A percentile compares a stretch with the other conserved stretches of the same genome.
Conservation (phyloP, 1,284 basidiomycete genomes). For the Stygiomarasmius scandens region DNA sequence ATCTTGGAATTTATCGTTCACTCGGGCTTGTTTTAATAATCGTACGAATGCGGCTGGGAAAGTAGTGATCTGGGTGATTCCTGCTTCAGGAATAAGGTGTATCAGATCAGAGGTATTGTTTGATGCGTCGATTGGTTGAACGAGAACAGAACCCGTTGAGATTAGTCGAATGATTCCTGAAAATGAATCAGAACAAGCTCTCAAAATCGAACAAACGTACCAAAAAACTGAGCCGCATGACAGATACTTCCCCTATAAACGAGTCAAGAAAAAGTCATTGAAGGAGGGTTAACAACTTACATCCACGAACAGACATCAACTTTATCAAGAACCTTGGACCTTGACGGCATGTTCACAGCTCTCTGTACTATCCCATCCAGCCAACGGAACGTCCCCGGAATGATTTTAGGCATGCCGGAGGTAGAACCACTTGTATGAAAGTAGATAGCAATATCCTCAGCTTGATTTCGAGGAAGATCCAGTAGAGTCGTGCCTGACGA, state of each 20-base stretch:
- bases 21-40: neutral
- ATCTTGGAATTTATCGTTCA: neutral
- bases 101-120: neutral
- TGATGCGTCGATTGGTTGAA: neutral
- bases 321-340: neutral
- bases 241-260: constrained; percentile 1
- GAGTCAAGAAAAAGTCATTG: neutral
- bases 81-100: neutral
- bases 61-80: neutral
- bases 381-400: constrained; percentile 30
- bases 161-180: neutral
- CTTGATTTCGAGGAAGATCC: constrained; percentile 15
- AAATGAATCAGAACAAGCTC: neutral
- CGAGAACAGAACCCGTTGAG: neutral
- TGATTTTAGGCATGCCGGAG: constrained; percentile 31
- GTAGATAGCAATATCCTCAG: constrained; percentile 29
- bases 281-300: neutral
- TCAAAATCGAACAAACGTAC: neutral
- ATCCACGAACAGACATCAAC: neutral
- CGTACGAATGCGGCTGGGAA: neutral
- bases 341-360: neutral
- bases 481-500: constrained; percentile 5
- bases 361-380: constrained; percentile 24
- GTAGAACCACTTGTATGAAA: constrained; percentile 36
- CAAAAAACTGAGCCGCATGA: neutral